phyloP scores from a whole-genome alignment of 257 asterid genomes.

The Echites panduratus region DNA sequence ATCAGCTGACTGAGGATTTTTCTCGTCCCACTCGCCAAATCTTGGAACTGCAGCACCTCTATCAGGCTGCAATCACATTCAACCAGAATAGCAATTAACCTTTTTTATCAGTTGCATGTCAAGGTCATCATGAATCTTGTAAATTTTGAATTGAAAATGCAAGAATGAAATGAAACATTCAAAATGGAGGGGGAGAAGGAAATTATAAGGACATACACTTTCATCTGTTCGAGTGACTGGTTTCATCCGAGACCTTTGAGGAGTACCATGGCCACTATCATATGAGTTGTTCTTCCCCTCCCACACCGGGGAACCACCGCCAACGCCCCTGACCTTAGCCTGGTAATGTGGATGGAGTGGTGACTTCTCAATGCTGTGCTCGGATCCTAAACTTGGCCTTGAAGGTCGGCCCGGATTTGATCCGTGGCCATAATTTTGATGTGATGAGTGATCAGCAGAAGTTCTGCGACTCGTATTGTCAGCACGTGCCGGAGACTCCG shows the following conservation, averaged over 20 bases:
- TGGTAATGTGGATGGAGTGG: conserved; percentile 63
- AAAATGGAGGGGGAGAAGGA: background rate
- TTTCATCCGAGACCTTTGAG: conserved; percentile 44
- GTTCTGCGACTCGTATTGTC: conserved; percentile 33
- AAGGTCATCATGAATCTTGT: background rate
- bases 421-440: conserved; percentile 37
- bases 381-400: conserved; percentile 52
- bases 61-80: conserved; percentile 43
- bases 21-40: conserved; percentile 89
- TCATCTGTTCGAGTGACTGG: conserved; percentile 37
- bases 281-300: conserved; percentile 50
- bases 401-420: conserved; percentile 34
- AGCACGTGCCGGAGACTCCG: conserved; percentile 33
- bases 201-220: conserved; percentile 43
- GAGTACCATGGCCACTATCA: conserved; percentile 50
- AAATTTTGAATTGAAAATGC: background rate
- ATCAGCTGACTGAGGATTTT: conserved; percentile 66
- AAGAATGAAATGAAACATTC: background rate
- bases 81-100: background rate
- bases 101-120: background rate
- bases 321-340: conserved; percentile 38
- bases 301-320: conserved; percentile 52
- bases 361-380: conserved; percentile 56
- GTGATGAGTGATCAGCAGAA: conserved; percentile 28
- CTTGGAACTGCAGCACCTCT: conserved; percentile 74